phyloP scores from a whole-genome alignment of 495 filamentous ascomycete species.

The Hyphodiscus hymeniophilus region DNA sequence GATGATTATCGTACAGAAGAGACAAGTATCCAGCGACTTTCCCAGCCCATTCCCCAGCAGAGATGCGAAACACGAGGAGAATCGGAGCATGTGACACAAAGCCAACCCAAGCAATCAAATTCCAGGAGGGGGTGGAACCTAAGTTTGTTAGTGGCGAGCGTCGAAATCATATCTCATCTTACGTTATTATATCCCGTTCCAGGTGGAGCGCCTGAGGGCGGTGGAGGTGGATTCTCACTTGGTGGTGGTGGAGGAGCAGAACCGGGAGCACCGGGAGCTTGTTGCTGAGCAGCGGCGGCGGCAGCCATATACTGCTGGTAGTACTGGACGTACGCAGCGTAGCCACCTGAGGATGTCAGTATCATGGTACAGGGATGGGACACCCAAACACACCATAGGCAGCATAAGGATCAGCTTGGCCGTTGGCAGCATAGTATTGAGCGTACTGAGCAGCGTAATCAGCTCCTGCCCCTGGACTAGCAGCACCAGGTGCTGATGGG shows the following conservation, averaged over 20 bases:
- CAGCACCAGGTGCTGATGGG: slow-evolving; percentile 27
- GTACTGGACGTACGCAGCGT: slow-evolving; percentile 65
- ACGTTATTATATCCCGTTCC: slow-evolving; percentile 63
- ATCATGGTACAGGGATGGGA: not conserved
- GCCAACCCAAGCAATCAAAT: slow-evolving; percentile 25
- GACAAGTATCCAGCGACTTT: slow-evolving; percentile 18
- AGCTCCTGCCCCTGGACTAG: slow-evolving; percentile 32
- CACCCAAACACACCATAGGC: slow-evolving; percentile 52
- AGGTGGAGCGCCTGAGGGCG: slow-evolving; percentile 47
- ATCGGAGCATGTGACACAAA: not conserved
- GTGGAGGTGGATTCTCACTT: slow-evolving; percentile 52
- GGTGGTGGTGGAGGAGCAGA: slow-evolving; percentile 53
- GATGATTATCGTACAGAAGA: slow-evolving; percentile 14
- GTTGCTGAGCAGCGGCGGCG: slow-evolving; percentile 45
- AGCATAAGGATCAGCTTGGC: slow-evolving; percentile 74
- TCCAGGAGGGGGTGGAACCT: slow-evolving; percentile 51
- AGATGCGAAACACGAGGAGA: not conserved
- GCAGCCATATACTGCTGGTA: slow-evolving; percentile 49
- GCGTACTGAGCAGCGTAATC: slow-evolving; percentile 77
- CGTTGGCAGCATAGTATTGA: slow-evolving; percentile 54
- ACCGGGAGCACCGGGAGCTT: slow-evolving; percentile 15
- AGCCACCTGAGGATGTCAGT: slow-evolving; percentile 39
- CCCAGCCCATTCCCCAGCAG: not conserved
- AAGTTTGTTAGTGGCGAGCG: slow-evolving; percentile 16
- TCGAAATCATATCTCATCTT: slow-evolving; percentile 21